Evolutionary conservation across 2,329 filamentous ascomycete species (phyloP).

Genomic region (Aureobasidium pullulans): DNA sequence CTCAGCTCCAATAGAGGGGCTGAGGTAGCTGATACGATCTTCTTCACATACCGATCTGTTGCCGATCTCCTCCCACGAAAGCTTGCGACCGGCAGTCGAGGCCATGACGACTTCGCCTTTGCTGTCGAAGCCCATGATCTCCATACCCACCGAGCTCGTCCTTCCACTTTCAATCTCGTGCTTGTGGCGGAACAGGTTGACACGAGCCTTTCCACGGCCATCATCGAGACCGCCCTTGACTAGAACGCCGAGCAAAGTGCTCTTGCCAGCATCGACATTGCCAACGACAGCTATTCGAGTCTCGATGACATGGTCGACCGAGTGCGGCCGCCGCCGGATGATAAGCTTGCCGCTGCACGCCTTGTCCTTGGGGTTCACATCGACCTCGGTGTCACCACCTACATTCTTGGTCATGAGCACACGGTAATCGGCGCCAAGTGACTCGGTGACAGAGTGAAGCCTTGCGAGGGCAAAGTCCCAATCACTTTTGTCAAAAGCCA

Average conservation of each 20-base stretch:
- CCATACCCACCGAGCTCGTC: constrained; percentile 95
- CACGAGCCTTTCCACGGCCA: constrained; percentile 83
- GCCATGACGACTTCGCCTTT: constrained; percentile 75
- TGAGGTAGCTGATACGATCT: background rate
- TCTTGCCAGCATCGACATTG: constrained; percentile 96
- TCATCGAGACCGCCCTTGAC: constrained; percentile 95
- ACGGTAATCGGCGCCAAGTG: constrained; percentile 65
- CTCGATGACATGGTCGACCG: constrained; percentile 84
- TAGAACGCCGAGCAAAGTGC: constrained; percentile 87
- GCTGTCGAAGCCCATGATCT: constrained; percentile 96
- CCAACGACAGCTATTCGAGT: constrained; percentile 94
- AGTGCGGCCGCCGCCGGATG: constrained; percentile 65
- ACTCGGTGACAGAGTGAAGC: constrained; percentile 57
- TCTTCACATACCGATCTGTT: constrained; percentile 58
- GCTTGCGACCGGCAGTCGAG: constrained; percentile 71
- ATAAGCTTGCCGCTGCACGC: constrained; percentile 80
- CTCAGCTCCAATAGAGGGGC: too few relatives aligned
- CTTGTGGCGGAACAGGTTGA: constrained; percentile 95
- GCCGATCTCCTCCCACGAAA: constrained; percentile 97
- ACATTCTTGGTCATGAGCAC: constrained; percentile 87
- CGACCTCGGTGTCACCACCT: constrained; percentile 66
- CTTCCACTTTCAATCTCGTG: constrained; percentile 94
- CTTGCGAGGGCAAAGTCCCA: constrained; percentile 67
- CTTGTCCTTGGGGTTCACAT: constrained; percentile 59
- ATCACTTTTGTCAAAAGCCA: constrained; percentile 65